Conservation (phyloP, 139 green algal species). For the Chlamydomonas schloesseri region DNA sequence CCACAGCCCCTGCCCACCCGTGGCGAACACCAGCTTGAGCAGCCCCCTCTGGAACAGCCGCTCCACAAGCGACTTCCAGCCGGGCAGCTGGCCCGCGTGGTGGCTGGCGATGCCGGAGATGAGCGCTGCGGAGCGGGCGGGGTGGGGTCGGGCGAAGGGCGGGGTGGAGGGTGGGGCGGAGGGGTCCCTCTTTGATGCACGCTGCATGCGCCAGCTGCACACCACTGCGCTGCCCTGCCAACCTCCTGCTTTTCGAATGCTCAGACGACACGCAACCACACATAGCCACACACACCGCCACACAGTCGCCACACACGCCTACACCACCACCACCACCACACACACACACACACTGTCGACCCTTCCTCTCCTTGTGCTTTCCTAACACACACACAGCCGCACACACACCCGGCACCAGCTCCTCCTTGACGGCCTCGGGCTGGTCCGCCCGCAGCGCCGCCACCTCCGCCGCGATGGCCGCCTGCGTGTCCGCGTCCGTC, state of each 20-base stretch:
- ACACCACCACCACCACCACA: too few relatives aligned
- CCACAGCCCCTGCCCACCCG: constrained; percentile 43
- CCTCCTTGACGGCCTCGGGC: constrained; percentile 82
- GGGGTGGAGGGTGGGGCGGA: not conserved
- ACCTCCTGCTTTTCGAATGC: too few relatives aligned
- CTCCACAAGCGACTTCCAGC: constrained; percentile 95
- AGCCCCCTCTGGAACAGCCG: constrained; percentile 84
- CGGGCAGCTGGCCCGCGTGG: constrained; percentile 93
- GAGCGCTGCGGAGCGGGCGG: constrained; percentile 59
- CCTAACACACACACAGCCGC: too few relatives aligned
- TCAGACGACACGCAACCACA: too few relatives aligned
- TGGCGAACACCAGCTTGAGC: constrained; percentile 94
- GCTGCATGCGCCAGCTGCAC: too few relatives aligned
- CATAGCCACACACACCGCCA: too few relatives aligned
- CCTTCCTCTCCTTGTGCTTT: too few relatives aligned
- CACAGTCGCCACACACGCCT: too few relatives aligned
- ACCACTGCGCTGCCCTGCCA: too few relatives aligned
- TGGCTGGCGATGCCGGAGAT: constrained; percentile 84
- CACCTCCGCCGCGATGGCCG: constrained; percentile 70
- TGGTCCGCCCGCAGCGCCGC: constrained; percentile 63
- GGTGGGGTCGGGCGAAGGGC: not conserved
- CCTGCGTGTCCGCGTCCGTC: constrained; percentile 61
- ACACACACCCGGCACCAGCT: constrained; percentile 61
- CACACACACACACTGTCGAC: too few relatives aligned
- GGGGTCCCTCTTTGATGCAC: too few relatives aligned